Percentiles rank a stretch among this genome's conserved stretches.
Evolutionary conservation across 2,329 filamentous ascomycete species (phyloP).

Genomic region (Sporothrix pseudoabietina): DNA sequence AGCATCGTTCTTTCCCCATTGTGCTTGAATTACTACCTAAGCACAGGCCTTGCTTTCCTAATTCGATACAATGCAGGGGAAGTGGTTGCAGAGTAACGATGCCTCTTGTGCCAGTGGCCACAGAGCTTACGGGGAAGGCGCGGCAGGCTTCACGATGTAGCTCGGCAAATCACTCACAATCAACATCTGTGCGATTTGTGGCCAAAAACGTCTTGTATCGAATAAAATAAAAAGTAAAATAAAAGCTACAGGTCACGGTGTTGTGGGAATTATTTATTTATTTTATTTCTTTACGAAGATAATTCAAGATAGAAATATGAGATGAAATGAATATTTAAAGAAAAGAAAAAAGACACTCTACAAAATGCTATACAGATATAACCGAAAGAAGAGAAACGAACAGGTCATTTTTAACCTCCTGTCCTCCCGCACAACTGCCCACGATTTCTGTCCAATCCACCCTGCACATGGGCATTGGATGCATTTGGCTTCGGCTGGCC

Average conservation of each 20-base stretch:
- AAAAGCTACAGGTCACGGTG: no score
- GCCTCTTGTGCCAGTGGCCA: background rate
- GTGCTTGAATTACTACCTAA: background rate
- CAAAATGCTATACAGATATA: background rate
- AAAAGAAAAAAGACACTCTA: background rate
- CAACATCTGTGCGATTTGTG: background rate
- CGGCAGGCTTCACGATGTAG: background rate
- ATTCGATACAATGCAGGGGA: conserved; percentile 18
- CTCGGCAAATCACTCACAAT: background rate
- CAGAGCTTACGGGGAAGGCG: background rate
- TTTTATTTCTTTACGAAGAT: background rate
- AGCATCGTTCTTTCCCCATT: conserved; percentile 2
- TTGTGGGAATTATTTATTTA: background rate
- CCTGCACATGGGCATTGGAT: conserved; percentile 20
- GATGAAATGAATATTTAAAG: background rate
- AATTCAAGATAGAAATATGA: background rate
- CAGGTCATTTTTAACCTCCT: conserved; percentile 15
- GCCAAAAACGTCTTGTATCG: no score
- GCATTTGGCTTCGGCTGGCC: conserved; percentile 1
- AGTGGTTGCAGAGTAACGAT: background rate
- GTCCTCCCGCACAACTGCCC: background rate
- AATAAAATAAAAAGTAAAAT: no score
- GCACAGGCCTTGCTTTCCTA: conserved; percentile 20
- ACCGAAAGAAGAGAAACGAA: background rate
- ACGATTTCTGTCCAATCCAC: conserved; percentile 20